phyloP scores from a whole-genome alignment of 1,284 basidiomycete species.

The Leccinum solheimii region DNA sequence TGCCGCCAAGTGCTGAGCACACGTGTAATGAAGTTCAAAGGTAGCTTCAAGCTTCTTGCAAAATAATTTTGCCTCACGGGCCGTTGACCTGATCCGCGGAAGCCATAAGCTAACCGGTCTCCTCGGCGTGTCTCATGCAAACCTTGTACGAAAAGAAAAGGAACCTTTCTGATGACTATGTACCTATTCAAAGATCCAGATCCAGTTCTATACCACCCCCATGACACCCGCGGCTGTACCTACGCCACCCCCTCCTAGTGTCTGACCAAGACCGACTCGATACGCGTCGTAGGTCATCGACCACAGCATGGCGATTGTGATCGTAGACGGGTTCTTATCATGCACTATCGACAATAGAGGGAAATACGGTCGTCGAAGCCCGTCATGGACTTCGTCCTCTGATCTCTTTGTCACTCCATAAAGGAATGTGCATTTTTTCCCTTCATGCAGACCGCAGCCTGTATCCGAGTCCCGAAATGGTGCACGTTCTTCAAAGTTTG shows the following conservation, averaged over 20 bases:
- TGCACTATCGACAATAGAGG: not conserved
- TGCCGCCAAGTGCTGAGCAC: not conserved
- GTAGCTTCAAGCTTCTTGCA: not conserved
- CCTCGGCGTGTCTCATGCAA: not conserved
- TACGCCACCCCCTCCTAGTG: not conserved
- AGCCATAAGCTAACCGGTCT: not conserved
- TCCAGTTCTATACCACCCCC: not conserved
- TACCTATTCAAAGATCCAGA: not conserved
- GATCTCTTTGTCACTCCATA: not conserved
- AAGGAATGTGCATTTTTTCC: not conserved
- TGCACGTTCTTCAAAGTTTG: not conserved
- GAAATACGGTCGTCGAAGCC: not conserved
- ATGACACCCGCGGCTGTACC: not conserved
- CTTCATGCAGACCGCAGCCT: not conserved
- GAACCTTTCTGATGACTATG: not conserved
- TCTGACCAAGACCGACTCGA: not conserved
- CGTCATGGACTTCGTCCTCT: not conserved
- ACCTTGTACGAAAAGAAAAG: not conserved
- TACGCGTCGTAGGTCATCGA: not conserved
- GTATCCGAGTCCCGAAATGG: slow-evolving; percentile 1
- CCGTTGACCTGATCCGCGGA: not conserved
- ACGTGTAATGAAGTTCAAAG: not conserved
- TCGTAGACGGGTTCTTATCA: not conserved
- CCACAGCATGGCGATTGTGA: not conserved
- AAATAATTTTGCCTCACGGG: not conserved